Evolutionary conservation across 768 basidiomycete genomes (phyloP).

Genomic region (Pleurotus cornucopiae): DNA sequence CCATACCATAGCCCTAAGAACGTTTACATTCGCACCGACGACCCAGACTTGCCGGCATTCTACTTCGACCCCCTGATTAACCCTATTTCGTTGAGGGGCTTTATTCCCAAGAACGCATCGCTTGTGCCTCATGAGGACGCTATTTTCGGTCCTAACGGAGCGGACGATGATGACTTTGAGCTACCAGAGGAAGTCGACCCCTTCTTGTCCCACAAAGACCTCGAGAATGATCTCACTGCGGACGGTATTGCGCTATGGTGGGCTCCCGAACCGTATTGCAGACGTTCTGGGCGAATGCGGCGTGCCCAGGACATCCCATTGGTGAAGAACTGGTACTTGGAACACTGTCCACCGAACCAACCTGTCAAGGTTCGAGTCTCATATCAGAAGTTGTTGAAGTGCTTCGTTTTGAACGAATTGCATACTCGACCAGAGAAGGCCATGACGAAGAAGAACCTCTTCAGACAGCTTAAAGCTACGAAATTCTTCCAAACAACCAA

Average conservation of each 20-base stretch:
- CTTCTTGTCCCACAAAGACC: constrained; percentile 72
- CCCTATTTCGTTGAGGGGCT: constrained; percentile 89
- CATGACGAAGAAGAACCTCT: constrained; percentile 97
- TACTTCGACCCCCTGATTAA: constrained; percentile 99
- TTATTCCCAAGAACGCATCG: constrained; percentile 77
- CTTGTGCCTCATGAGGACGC: constrained; percentile 85
- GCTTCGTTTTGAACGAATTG: constrained; percentile 92
- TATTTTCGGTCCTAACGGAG: constrained; percentile 86
- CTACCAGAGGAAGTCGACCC: constrained; percentile 75
- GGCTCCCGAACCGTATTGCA: constrained; percentile 94
- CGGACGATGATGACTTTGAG: constrained; percentile 85
- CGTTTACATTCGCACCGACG: constrained; percentile 98
- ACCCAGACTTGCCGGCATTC: constrained; percentile 98
- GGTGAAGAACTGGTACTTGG: constrained; percentile 98
- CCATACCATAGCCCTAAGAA: constrained; percentile 94
- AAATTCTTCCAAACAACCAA: constrained; percentile 99
- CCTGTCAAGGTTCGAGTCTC: constrained; percentile 98
- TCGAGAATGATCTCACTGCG: constrained; percentile 89
- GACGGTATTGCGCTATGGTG: constrained; percentile 98
- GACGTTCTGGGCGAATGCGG: constrained; percentile 88
- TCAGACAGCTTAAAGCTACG: constrained; percentile 94
- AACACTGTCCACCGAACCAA: constrained; percentile 95
- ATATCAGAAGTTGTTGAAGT: constrained; percentile 96
- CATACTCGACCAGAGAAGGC: constrained; percentile 88
- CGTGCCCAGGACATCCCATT: constrained; percentile 94